These are phyloP conservation scores for Dispira parvispora DNA, from an alignment of 192 early-diverging fungal species.

Conservation along the genomic window DNA sequence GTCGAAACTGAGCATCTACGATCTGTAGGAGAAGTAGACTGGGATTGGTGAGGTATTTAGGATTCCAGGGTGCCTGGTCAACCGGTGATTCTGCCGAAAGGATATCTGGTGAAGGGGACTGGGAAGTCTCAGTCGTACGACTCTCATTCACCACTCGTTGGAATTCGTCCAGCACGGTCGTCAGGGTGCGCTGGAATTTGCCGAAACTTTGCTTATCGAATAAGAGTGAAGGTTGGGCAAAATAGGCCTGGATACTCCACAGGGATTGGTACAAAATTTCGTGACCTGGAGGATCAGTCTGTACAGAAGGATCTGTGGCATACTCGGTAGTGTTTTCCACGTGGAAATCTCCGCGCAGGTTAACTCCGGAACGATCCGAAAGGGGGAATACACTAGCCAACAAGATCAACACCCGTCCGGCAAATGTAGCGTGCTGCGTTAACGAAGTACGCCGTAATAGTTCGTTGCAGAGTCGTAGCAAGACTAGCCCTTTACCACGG, in stretches of 20 bases:
- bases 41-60: constrained; percentile 20
- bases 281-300: constrained; percentile 9
- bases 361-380: constrained; percentile 79
- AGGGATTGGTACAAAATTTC: constrained; percentile 47
- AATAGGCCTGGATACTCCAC: constrained; percentile 63
- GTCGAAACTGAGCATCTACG: constrained; percentile 62
- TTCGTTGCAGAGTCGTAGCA: constrained; percentile 77
- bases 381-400: constrained; percentile 73
- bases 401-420: constrained; percentile 78
- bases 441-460: constrained; percentile 79
- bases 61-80: constrained; percentile 1
- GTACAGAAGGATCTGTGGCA: constrained; percentile 15
- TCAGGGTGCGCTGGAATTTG: not conserved
- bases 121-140: not conserved
- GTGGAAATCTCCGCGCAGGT: constrained; percentile 78
- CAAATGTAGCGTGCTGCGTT: constrained; percentile 56
- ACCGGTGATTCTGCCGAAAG: not conserved
- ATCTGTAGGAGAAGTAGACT: constrained; percentile 37
- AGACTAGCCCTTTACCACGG: constrained; percentile 66
- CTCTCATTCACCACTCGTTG: not conserved
- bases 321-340: constrained; percentile 37
- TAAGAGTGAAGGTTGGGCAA: constrained; percentile 46
- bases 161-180: not conserved
- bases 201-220: constrained; percentile 22
- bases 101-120: not conserved